These are phyloP conservation scores for Sphagnum contortum DNA, from an alignment of 225 moss, liverwort and hornwort species.

Conservation along the genomic window DNA sequence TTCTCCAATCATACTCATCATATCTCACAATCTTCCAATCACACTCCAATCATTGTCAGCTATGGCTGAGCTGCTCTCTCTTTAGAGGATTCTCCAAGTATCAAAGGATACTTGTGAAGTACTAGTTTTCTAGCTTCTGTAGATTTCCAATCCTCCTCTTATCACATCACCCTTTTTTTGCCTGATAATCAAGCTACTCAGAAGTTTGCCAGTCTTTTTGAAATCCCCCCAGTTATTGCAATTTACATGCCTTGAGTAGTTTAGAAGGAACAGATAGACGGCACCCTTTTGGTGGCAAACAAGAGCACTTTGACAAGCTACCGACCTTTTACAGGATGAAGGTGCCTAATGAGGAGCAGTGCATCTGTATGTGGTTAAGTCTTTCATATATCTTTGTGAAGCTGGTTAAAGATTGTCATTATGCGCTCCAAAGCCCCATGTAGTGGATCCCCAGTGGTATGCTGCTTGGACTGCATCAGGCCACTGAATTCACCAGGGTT, in stretches of 20 bases:
- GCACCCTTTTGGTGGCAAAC: constrained; percentile 59
- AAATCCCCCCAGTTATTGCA: constrained; percentile 20
- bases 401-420: constrained; percentile 61
- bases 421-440: constrained; percentile 39
- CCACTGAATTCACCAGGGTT: constrained; percentile 45
- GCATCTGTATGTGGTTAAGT: constrained; percentile 80
- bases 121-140: background rate
- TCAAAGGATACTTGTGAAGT: too few relatives aligned
- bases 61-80: constrained; percentile 28
- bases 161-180: too few relatives aligned
- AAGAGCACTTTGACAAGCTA: constrained; percentile 92
- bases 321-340: constrained; percentile 76
- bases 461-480: constrained; percentile 54
- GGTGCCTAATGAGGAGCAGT: constrained; percentile 88
- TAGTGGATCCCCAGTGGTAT: constrained; percentile 54
- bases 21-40: constrained; percentile 10
- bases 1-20: background rate
- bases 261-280: constrained; percentile 83
- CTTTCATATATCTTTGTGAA: constrained; percentile 62
- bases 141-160: too few relatives aligned
- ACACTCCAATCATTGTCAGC: constrained; percentile 9
- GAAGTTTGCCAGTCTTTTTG: constrained; percentile 11
- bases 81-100: constrained; percentile 3
- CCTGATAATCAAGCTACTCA: constrained; percentile 8
- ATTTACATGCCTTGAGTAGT: constrained; percentile 51